These are phyloP conservation scores for Anthracocystis walkeri DNA, from an alignment of 1,284 basidiomycete species.

Conservation along the genomic window DNA sequence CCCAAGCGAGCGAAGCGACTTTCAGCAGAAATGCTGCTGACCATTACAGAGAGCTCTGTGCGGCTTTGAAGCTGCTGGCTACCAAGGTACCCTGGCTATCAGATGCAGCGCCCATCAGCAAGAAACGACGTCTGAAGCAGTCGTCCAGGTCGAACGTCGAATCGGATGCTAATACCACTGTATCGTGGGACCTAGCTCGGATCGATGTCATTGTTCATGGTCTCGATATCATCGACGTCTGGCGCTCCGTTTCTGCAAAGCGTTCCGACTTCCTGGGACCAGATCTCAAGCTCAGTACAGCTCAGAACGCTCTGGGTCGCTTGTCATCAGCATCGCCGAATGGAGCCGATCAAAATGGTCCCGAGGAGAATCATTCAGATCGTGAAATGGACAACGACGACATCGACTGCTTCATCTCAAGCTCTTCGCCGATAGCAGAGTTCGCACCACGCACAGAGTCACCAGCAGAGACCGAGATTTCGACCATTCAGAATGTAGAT, in stretches of 20 bases:
- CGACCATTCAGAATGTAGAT: neutral
- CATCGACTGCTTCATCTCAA: constrained; percentile 27
- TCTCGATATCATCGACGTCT: constrained; percentile 29
- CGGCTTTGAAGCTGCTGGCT: constrained; percentile 11
- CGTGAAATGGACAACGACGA: constrained; percentile 14
- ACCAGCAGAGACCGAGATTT: neutral
- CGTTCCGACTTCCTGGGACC: neutral
- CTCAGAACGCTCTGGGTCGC: too few relatives aligned
- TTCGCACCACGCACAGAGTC: neutral
- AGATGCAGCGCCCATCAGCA: constrained; percentile 7
- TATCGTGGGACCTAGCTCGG: constrained; percentile 12
- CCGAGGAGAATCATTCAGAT: neutral
- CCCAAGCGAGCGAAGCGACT: neutral
- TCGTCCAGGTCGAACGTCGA: neutral
- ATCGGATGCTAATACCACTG: neutral
- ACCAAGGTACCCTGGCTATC: constrained; percentile 34
- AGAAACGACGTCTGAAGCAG: neutral
- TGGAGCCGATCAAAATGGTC: neutral
- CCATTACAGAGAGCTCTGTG: constrained; percentile 19
- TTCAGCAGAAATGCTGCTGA: constrained; percentile 15
- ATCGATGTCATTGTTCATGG: constrained; percentile 28
- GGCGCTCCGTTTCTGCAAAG: neutral
- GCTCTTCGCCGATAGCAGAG: neutral
- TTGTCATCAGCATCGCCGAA: neutral
- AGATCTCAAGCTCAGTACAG: neutral